These are phyloP conservation scores for Trifolium fragiferum DNA, from an alignment of 306 rosid genomes.

Conservation along the genomic window DNA sequence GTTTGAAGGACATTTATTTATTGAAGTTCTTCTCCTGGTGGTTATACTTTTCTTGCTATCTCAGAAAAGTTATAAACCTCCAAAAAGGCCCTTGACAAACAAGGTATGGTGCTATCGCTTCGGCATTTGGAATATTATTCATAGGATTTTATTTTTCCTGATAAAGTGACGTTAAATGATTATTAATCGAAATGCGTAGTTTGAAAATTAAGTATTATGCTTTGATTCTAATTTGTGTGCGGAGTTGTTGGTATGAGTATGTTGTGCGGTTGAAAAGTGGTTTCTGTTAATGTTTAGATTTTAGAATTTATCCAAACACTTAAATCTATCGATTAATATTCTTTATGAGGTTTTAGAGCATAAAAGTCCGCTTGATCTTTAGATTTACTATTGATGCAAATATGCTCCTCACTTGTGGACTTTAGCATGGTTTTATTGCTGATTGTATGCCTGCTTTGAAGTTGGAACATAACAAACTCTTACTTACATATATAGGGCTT, in stretches of 20 bases:
- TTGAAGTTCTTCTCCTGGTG: conserved; percentile 77
- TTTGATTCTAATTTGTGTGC: not conserved
- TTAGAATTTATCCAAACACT: not conserved
- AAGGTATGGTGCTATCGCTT: conserved; percentile 61
- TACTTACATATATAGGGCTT: not conserved
- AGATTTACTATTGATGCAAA: conserved; percentile 1
- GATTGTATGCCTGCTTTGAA: not conserved
- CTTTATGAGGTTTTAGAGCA: conserved; percentile 28
- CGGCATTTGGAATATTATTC: conserved; percentile 5
- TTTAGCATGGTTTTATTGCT: not conserved
- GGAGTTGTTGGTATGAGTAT: conserved; percentile 23
- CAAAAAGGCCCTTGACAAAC: conserved; percentile 84
- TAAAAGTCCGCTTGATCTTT: conserved; percentile 2
- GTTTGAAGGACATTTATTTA: conserved; percentile 82
- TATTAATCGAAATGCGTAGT: conserved; percentile 21
- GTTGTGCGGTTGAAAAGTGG: not conserved
- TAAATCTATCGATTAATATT: not conserved
- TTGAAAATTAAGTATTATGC: not conserved
- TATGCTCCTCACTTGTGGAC: not conserved
- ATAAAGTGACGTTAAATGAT: conserved; percentile 26
- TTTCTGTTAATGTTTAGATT: conserved; percentile 18
- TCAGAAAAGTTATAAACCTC: conserved; percentile 97
- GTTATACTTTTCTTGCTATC: conserved; percentile 89
- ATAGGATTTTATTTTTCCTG: not conserved
- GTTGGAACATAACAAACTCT: conserved; percentile 2